phyloP scores from a whole-genome alignment of 2,329 filamentous ascomycete genomes.

The Xylariales sp. region DNA sequence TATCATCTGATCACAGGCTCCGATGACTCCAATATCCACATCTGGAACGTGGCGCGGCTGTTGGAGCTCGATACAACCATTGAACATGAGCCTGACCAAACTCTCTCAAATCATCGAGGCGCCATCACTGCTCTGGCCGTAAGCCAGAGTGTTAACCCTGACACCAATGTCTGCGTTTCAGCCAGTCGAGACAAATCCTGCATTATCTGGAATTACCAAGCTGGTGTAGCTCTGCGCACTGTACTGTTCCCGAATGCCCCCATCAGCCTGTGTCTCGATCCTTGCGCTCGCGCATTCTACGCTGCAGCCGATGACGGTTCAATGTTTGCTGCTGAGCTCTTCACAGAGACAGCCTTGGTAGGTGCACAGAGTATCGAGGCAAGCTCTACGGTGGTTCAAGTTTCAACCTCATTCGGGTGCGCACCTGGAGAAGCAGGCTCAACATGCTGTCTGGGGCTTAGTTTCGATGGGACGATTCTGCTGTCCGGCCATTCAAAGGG shows the following conservation, averaged over 20 bases:
- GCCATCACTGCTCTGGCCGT: constrained; percentile 62
- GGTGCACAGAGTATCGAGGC: constrained; percentile 45
- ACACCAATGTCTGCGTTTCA: constrained; percentile 79
- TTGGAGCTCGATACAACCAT: constrained; percentile 54
- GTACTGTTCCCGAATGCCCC: constrained; percentile 74
- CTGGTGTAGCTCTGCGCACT: constrained; percentile 72
- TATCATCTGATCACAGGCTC: constrained; percentile 75
- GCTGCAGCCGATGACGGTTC: constrained; percentile 76
- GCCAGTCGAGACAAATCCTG: constrained; percentile 82
- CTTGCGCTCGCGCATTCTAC: constrained; percentile 78
- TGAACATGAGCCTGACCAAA: constrained; percentile 67
- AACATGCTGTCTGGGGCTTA: constrained; percentile 65
- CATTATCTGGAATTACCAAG: constrained; percentile 89
- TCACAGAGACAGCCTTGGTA: constrained; percentile 52
- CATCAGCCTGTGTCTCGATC: constrained; percentile 71
- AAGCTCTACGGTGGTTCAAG: constrained; percentile 54
- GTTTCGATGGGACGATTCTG: constrained; percentile 76
- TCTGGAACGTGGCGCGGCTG: constrained; percentile 80
- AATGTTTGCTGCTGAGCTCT: constrained; percentile 74
- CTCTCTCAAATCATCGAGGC: constrained; percentile 72
- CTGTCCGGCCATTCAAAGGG: constrained; percentile 79
- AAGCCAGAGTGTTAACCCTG: constrained; percentile 62
- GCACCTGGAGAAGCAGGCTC: constrained; percentile 61
- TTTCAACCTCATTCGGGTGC: constrained; percentile 49
- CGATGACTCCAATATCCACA: constrained; percentile 82